Conservation (phyloP, 805 yeast genomes). For the Yamadazyma sp. region DNA sequence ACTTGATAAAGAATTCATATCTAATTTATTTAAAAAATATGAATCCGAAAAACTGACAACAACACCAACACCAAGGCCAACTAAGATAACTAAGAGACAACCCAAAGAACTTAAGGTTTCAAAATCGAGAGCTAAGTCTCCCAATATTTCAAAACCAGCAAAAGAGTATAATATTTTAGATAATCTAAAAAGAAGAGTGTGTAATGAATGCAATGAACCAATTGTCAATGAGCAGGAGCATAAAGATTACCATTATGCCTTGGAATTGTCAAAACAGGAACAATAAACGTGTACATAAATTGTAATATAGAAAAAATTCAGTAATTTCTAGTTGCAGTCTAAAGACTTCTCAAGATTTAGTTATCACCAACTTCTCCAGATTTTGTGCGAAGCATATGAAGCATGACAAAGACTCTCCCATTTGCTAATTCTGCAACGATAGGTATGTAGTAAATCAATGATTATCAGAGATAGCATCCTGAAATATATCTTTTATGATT, state of each 20-base stretch:
- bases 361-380: no score
- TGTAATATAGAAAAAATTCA: no score
- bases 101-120: background rate
- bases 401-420: slow-evolving; percentile 33
- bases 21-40: slow-evolving; percentile 23
- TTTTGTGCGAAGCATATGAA: background rate
- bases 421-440: slow-evolving; percentile 88
- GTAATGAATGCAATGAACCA: slow-evolving; percentile 23
- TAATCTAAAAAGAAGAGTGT: slow-evolving; percentile 9
- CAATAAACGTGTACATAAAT: no score
- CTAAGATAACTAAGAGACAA: background rate
- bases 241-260: slow-evolving; percentile 52
- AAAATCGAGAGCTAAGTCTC: background rate
- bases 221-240: slow-evolving; percentile 45
- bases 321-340: no score
- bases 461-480: background rate
- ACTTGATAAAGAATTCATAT: slow-evolving; percentile 26
- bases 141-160: background rate
- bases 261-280: slow-evolving; percentile 43
- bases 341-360: no score
- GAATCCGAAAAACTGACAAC: slow-evolving; percentile 3
- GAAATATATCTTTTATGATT: no score
- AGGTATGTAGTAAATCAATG: slow-evolving; percentile 50
- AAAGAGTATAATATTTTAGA: slow-evolving; percentile 8
- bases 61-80: no score